These are phyloP conservation scores for Apophysomyces ossiformis DNA, from an alignment of 371 early-diverging fungal genomes.

Conservation along the genomic window DNA sequence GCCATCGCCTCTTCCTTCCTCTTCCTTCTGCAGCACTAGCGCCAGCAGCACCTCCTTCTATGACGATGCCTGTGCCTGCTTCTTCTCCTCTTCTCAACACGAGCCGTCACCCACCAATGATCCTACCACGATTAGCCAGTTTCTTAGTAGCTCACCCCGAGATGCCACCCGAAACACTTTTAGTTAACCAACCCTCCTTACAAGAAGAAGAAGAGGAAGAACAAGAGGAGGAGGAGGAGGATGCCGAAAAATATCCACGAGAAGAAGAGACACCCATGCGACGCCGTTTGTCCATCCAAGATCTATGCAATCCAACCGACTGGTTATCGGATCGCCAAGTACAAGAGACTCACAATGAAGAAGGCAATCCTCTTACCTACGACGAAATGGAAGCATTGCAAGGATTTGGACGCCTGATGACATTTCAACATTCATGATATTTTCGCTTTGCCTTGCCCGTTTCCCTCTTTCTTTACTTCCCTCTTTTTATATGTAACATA, in stretches of 20 bases:
- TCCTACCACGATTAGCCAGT: constrained; percentile 41
- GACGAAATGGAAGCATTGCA: constrained; percentile 52
- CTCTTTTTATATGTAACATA: too few species aligned
- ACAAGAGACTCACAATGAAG: constrained; percentile 10
- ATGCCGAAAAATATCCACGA: background rate
- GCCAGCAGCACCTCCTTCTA: too few species aligned
- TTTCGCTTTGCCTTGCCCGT: background rate
- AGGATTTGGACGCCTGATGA: constrained; percentile 33
- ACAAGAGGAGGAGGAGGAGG: too few species aligned
- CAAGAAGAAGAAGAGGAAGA: too few species aligned
- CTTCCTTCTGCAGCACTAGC: too few species aligned
- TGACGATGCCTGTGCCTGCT: too few species aligned
- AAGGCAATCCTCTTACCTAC: constrained; percentile 40
- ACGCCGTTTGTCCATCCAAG: constrained; percentile 44
- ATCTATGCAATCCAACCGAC: constrained; percentile 48
- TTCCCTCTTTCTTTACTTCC: background rate
- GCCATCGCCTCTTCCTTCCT: too few species aligned
- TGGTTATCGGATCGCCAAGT: constrained; percentile 2
- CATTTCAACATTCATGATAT: background rate
- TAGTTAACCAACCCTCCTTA: constrained; percentile 15
- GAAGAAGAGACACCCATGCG: constrained; percentile 11
- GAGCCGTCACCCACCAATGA: constrained; percentile 14
- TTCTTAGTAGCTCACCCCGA: constrained; percentile 41
- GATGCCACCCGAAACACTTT: constrained; percentile 42
- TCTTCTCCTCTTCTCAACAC: background rate